Percentiles rank a stretch among this genome's conserved stretches.
These are phyloP conservation scores for Talaromyces rugulosus DNA, from an alignment of 2,329 filamentous ascomycete species.

Conservation along the genomic window DNA sequence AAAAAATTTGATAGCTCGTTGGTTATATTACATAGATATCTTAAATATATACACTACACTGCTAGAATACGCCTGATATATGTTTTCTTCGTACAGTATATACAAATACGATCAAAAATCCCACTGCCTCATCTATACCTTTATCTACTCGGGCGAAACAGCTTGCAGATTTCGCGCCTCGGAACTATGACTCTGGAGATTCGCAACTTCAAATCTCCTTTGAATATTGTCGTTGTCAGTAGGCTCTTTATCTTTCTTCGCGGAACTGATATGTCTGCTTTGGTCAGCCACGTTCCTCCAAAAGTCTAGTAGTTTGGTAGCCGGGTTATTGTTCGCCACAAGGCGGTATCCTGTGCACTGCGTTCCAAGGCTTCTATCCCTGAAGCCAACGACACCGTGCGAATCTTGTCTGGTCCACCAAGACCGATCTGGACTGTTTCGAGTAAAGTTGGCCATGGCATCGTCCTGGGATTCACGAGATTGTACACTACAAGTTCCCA, in stretches of 20 bases:
- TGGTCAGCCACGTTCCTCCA: slow-evolving; percentile 5
- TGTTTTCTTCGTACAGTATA: too few species aligned
- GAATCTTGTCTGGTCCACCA: slow-evolving; percentile 7
- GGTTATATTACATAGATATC: too few species aligned
- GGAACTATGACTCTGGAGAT: slow-evolving; percentile 10
- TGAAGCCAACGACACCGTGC: not conserved
- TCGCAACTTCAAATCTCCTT: not conserved
- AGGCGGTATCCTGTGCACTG: slow-evolving; percentile 7
- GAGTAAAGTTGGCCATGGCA: slow-evolving; percentile 6
- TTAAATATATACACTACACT: too few species aligned
- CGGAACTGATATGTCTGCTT: not conserved
- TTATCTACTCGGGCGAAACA: slow-evolving; percentile 11
- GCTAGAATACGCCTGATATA: too few species aligned
- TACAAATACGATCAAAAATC: not conserved
- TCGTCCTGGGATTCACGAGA: slow-evolving; percentile 7
- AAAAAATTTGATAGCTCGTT: not conserved
- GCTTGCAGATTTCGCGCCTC: slow-evolving; percentile 6
- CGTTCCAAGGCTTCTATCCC: slow-evolving; percentile 9
- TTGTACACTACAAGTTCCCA: slow-evolving; percentile 9
- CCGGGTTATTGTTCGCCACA: slow-evolving; percentile 7
- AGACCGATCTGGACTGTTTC: slow-evolving; percentile 7
- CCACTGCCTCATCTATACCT: slow-evolving; percentile 13
- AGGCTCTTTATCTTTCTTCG: too few species aligned
- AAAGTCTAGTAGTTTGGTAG: slow-evolving; percentile 8
- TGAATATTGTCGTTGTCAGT: not conserved